phyloP scores from a whole-genome alignment of 108 stramenopile species.

The Chaetoceros muelleri region DNA sequence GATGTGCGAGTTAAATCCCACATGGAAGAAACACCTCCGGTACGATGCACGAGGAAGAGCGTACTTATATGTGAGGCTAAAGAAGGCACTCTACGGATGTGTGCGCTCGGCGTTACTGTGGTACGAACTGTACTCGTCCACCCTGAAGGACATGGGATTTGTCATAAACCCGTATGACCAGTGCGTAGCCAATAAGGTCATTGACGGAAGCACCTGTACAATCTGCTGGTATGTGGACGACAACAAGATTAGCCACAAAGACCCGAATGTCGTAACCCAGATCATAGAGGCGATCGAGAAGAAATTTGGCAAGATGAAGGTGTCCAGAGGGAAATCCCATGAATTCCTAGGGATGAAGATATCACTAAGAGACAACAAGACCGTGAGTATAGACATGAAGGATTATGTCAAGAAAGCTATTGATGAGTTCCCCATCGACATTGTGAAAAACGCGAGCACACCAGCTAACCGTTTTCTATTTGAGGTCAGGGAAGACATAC shows the following conservation, averaged over 20 bases:
- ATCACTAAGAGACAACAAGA: too few relatives aligned
- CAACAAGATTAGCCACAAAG: conserved; percentile 26
- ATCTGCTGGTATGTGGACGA: too few relatives aligned
- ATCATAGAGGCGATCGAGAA: background rate
- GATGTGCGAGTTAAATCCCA: too few relatives aligned
- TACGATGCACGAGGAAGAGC: conserved; percentile 1
- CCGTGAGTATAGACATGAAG: too few relatives aligned
- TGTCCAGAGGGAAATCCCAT: conserved; percentile 12
- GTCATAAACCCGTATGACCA: conserved; percentile 15
- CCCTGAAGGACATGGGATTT: conserved; percentile 12
- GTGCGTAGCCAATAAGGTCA: conserved; percentile 11
- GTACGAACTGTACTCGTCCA: conserved; percentile 8
- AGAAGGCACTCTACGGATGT: too few relatives aligned
- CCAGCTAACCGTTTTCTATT: background rate
- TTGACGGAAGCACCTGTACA: conserved; percentile 24
- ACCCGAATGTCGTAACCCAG: conserved; percentile 5
- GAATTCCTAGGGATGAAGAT: conserved; percentile 33
- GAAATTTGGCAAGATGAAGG: too few relatives aligned
- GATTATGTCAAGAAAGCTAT: too few relatives aligned
- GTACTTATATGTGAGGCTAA: conserved; percentile 8
- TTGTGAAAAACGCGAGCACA: background rate
- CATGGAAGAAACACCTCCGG: background rate
- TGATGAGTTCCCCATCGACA: background rate
- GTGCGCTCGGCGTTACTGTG: conserved; percentile 19
- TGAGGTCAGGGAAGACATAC: background rate